Base-by-base conservation (phyloP, 768 basidiomycete species). In the Mycena rebaudengoi region DNA sequence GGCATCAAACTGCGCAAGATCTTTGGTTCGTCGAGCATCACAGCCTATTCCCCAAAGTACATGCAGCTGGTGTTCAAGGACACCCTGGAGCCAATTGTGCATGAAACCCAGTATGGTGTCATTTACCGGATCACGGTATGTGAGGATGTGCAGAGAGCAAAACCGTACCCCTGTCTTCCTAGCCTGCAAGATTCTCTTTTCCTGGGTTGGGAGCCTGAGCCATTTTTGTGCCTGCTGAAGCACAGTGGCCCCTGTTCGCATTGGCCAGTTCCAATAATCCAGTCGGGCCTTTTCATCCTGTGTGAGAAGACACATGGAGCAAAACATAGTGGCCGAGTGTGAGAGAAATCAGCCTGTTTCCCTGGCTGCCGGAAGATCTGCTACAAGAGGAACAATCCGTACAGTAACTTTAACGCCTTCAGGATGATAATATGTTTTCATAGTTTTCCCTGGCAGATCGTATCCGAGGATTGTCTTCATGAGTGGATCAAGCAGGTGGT, bases 271-370 rank as follows among this genome's bases (percentile, higher is more conserved):
- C n/a, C n/a, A n/a, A n/a, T n/a, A n/a, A n/a, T n/a, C n/a, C n/a
- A n/a, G n/a, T 28, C 63, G 45, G n/a, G 45, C 43, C n/a, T 55
- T 60, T 25, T 71, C 65, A 5, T 60, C 46, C 1, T 25, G 25
- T 2, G 18, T 44, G 26, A 51, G 57, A 7, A 59, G 57, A 52
- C 73, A 74, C 32, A 58, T 66, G 6, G 66, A 66, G 54, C 73
- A 74, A 39, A 70, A 74, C 30, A 51, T 54, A 0, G 37, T 52
- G 7, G 68, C 53, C 18, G 53, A 37, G 52, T 61, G 51, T 12
- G 46, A 53, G 28, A 62, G 35, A 64, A 67, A 70, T 30, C 73
- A 68, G 2, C 62, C 60, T 16, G 65, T 29, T 33, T 72, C 70
- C 16, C 60, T 33, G 5, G 59, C 50, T 8, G 68, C 71, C 18